Percentiles rank a stretch among this genome's conserved stretches.
Conservation (phyloP, 140 eudicot genomes). For the Stevia rebaudiana region DNA sequence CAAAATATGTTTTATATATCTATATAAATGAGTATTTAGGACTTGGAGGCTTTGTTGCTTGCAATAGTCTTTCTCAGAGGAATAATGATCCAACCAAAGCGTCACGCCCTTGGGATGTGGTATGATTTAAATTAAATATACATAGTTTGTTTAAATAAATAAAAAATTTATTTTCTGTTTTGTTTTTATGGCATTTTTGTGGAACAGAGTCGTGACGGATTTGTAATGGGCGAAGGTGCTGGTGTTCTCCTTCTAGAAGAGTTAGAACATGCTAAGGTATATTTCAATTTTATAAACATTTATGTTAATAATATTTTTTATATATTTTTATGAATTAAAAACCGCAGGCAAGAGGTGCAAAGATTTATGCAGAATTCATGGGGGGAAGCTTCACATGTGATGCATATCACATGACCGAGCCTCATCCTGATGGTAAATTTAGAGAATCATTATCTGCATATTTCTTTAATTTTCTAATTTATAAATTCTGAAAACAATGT, state of each 20-base stretch:
- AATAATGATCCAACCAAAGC: conserved; percentile 53
- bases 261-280: conserved; percentile 61
- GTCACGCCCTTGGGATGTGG: conserved; percentile 66
- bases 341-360: conserved; percentile 54
- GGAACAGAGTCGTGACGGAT: conserved; percentile 54
- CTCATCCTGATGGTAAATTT: conserved; percentile 51
- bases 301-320: too few relatives aligned
- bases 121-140: conserved; percentile 14
- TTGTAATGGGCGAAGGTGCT: conserved; percentile 73
- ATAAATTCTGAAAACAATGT: neutral
- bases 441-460: neutral
- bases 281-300: conserved; percentile 3
- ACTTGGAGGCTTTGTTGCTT: conserved; percentile 64
- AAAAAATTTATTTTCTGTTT: neutral
- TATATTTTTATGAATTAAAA: too few relatives aligned
- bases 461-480: neutral
- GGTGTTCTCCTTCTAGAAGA: conserved; percentile 64
- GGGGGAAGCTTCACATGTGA: conserved; percentile 71
- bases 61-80: conserved; percentile 58
- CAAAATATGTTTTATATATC: neutral
- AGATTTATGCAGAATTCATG: conserved; percentile 59
- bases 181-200: neutral
- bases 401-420: conserved; percentile 61
- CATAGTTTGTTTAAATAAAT: neutral
- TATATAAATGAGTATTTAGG: conserved; percentile 26